Base-by-base conservation (phyloP, 257 asterid species). In the Haberlea rhodopensis region DNA sequence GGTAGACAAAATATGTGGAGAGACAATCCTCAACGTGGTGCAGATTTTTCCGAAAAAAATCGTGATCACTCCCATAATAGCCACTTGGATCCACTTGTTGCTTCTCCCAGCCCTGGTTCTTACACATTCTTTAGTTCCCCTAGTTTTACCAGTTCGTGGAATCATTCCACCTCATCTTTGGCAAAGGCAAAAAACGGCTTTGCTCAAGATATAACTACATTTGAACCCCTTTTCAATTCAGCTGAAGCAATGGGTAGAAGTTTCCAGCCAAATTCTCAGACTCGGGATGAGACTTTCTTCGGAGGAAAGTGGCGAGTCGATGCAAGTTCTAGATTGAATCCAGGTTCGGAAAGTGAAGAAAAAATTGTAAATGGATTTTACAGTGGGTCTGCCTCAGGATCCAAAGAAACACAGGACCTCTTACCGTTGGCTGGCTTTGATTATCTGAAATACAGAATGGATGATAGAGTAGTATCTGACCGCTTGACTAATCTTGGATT, bases 361-460 rank as follows among this genome's bases (percentile, higher is more conserved):
- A 66, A 75, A 15, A 7, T 70, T 25, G 29, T 31, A 19, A 83
- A 78, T 66, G 89, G 85, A 59, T 80, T 85, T 72, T 73, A 75
- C 62, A 84, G 75, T 8, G 95, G 96, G 55, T 87, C 92, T 58
- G 75, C 83, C 57, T 86, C 89, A 0, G 83, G 82, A 63, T 67
- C 82, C 22, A 85, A 74, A 56, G 87, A 80, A 49, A 70, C 53
- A 31, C 66, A 76, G 16, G 62, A 43, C 73, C 79, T 54, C 69
- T 57, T 73, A 18, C 77, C 80, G 31, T 52, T 80, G n/a, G 32
- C 55, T 55, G 71, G 76, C 54, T 63, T 71, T 65, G 70, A 78
- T 77, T 69, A 69, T 71, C 75, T 69, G 40, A 76, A 70, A 68
- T 32, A 72, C 71, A 71, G 67, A 70, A 71, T 75, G 72, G 74